Evolutionary conservation across 1,284 basidiomycete genomes (phyloP), one percentile per base, ranked within the genome.

Genomic region (Leccinum subrobustum): DNA sequence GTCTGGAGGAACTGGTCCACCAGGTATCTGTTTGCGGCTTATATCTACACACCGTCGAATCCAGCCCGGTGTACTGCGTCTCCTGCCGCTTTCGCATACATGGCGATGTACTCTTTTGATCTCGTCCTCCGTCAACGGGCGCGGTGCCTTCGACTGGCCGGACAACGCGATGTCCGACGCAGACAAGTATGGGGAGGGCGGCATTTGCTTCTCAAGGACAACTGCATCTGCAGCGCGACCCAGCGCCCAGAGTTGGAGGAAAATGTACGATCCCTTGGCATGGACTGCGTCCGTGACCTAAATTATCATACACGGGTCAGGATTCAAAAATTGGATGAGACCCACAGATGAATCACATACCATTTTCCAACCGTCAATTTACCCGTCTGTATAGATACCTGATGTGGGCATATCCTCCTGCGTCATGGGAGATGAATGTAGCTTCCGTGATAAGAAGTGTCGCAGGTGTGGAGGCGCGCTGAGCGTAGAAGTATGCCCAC

Each of bases 201-300:
- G 37, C 4, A 31, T 4, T 0, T 42, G 39, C n/a, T 42, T 42
- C 39, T 42, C n/a, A 5, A 42, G 39, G 39, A 42, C 39, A 0
- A 3, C 9, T 18, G 18, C 5, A 44, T 44, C 42, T 11, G 42
- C 9, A 44, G 70, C 79, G 57, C 39, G n/a, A 7, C n/a, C n/a
- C n/a, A 42, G 39, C 9, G 42, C 42, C 42, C 42, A 44, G 9
- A 44, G 9, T 2, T 44, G 9, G n/a, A 42, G 39, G 39, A 18
- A 42, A n/a, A 82, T 76, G 64, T 68, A 67, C 39, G 39, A 42
- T 18, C 39, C n/a, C 39, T 42, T 18, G 4, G 8, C 2, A 9
- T 42, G n/a, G 39, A 18, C n/a, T 3, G n/a, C n/a, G 4, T 42
- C n/a, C n/a, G 9, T 18, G n/a, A 42, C 39, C n/a, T 42, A 11